Conservation (phyloP, 2,329 filamentous ascomycete species). For the Alternaria panax region DNA sequence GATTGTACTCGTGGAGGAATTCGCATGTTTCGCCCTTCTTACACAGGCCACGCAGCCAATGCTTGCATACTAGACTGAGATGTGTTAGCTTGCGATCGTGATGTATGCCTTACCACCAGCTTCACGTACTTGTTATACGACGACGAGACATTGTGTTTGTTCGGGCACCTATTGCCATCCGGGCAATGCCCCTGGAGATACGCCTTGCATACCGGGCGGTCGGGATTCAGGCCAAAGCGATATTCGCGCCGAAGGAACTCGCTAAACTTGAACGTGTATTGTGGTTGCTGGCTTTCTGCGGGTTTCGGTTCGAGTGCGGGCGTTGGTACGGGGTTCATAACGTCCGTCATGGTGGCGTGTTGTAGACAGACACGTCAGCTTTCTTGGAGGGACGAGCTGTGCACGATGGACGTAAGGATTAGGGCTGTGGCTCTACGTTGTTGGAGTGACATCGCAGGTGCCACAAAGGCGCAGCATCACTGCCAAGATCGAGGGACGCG, state of each 20-base stretch:
- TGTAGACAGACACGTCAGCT: neutral
- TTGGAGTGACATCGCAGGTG: neutral
- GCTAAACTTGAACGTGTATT: constrained; percentile 81
- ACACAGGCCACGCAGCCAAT: constrained; percentile 95
- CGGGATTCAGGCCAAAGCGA: constrained; percentile 79
- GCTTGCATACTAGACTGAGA: constrained; percentile 86
- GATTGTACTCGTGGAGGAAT: constrained; percentile 98
- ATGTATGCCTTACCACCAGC: neutral
- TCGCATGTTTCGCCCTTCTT: constrained; percentile 98
- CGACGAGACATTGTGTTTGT: constrained; percentile 72
- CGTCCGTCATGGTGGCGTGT: constrained; percentile 36
- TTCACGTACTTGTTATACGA: constrained; percentile 69
- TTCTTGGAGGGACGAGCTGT: neutral
- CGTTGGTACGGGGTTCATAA: constrained; percentile 31
- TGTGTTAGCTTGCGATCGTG: constrained; percentile 14
- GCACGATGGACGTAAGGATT: neutral
- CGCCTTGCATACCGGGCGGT: constrained; percentile 78
- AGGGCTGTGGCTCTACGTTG: neutral
- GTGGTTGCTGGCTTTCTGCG: constrained; percentile 37
- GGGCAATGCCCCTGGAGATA: constrained; percentile 88
- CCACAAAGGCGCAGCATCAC: neutral
- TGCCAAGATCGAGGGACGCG: neutral
- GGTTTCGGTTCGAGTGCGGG: constrained; percentile 36
- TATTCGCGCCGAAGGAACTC: constrained; percentile 85
- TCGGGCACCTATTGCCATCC: constrained; percentile 80